Evolutionary conservation across 148 eudicot genomes (phyloP).

Genomic region (Camellia granthamiana): DNA sequence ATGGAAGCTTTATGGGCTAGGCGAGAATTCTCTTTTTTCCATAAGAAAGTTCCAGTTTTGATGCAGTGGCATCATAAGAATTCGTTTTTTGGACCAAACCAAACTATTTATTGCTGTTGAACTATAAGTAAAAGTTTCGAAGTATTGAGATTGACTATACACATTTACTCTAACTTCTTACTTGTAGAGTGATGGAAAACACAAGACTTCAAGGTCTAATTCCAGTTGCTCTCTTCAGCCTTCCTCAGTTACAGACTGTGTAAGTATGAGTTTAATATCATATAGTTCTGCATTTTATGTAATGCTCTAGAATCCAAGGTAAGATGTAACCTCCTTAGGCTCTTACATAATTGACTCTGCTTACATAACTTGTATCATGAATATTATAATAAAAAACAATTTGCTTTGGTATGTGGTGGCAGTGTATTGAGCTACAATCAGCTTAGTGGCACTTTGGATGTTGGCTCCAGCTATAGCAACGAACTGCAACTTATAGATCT

Average conservation of each 20-base stretch:
- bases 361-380: background rate
- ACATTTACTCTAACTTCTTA: too few species aligned
- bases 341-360: background rate
- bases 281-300: background rate
- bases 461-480: conserved; percentile 47
- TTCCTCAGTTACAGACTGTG: too few species aligned
- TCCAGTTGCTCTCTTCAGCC: too few species aligned
- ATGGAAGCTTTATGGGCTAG: background rate
- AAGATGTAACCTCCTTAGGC: background rate
- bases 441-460: conserved; percentile 53
- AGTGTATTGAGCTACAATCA: conserved; percentile 46
- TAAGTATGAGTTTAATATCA: too few species aligned
- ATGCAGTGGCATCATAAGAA: background rate
- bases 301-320: background rate
- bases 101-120: background rate
- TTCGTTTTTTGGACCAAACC: background rate
- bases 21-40: background rate
- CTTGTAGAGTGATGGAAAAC: too few species aligned
- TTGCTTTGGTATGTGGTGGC: conserved; percentile 4
- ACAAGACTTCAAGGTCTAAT: too few species aligned
- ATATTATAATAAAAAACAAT: background rate
- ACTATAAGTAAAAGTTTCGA: background rate
- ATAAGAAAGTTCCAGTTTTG: background rate
- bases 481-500: conserved; percentile 57
- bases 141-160: too few species aligned